phyloP scores from a whole-genome alignment of 1,284 basidiomycete species.

The Anthracocystis panici-leucophaei region DNA sequence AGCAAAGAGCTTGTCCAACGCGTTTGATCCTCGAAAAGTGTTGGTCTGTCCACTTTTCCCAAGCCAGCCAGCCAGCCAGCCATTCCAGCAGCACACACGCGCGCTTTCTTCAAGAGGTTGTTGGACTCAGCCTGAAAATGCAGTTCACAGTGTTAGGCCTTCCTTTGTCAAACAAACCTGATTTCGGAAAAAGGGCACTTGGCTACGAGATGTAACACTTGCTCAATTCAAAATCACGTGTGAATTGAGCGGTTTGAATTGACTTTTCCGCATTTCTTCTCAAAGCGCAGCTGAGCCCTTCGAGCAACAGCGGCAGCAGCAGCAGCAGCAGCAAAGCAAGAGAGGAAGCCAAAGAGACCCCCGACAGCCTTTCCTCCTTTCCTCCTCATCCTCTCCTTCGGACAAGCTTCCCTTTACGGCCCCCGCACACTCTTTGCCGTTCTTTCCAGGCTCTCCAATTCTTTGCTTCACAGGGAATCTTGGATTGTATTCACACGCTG shows the following conservation, averaged over 20 bases:
- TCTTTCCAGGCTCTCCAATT: not conserved
- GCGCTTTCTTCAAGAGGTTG: no score
- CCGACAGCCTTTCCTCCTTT: not conserved
- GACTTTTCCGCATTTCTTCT: not conserved
- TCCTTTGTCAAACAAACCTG: not conserved
- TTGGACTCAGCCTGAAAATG: conserved; percentile 10
- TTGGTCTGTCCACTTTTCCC: conserved; percentile 20
- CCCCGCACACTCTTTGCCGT: not conserved
- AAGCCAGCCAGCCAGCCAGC: not conserved
- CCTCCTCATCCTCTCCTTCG: not conserved
- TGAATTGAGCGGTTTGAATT: conserved; percentile 3
- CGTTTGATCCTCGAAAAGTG: conserved; percentile 9
- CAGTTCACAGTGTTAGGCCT: not conserved
- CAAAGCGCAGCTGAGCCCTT: not conserved
- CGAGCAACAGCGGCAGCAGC: not conserved
- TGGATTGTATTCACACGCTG: not conserved
- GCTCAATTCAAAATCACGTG: conserved; percentile 9
- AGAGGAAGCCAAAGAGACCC: not conserved
- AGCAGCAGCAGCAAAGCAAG: not conserved
- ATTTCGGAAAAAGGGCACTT: not conserved
- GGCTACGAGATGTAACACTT: not conserved
- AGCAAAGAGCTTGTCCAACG: not conserved
- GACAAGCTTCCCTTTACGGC: not conserved
- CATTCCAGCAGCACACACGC: not conserved
- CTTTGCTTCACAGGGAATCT: not conserved